phyloP scores from a whole-genome alignment of 2,329 filamentous ascomycete genomes.

The Geosmithia morbida region DNA sequence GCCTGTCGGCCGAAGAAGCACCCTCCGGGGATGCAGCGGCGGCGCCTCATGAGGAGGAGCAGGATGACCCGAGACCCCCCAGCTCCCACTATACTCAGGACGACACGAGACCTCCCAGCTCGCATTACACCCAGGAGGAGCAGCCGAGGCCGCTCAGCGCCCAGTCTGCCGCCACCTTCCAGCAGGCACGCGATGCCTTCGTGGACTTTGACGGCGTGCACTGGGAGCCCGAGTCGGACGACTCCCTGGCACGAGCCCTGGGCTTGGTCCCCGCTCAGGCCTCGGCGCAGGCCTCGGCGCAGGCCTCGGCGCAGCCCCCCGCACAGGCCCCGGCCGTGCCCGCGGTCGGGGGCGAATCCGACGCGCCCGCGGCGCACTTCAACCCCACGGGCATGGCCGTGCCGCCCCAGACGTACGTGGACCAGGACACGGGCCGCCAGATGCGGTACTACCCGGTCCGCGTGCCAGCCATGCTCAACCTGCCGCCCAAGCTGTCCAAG shows the following conservation, averaged over 20 bases:
- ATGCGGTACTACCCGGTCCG: slow-evolving; percentile 96
- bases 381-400: slow-evolving; percentile 10
- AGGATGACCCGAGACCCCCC: neutral
- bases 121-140: neutral
- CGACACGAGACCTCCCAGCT: neutral
- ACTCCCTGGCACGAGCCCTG: neutral
- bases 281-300: neutral
- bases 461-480: slow-evolving; percentile 83
- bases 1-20: neutral
- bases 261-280: neutral
- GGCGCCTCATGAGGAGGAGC: neutral
- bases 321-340: neutral
- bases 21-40: neutral
- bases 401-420: slow-evolving; percentile 42
- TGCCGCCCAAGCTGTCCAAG: slow-evolving; percentile 74
- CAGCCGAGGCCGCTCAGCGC: neutral
- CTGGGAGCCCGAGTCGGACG: slow-evolving; percentile 40
- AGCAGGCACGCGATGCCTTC: slow-evolving; percentile 55
- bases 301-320: neutral
- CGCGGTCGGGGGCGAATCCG: neutral
- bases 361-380: slow-evolving; percentile 11
- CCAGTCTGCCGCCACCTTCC: slow-evolving; percentile 45
- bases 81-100: no score
- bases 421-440: slow-evolving; percentile 52
- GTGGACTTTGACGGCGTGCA: slow-evolving; percentile 73